Conservation (phyloP, 2,329 filamentous ascomycete genomes). For the Epichloe amarillans region DNA sequence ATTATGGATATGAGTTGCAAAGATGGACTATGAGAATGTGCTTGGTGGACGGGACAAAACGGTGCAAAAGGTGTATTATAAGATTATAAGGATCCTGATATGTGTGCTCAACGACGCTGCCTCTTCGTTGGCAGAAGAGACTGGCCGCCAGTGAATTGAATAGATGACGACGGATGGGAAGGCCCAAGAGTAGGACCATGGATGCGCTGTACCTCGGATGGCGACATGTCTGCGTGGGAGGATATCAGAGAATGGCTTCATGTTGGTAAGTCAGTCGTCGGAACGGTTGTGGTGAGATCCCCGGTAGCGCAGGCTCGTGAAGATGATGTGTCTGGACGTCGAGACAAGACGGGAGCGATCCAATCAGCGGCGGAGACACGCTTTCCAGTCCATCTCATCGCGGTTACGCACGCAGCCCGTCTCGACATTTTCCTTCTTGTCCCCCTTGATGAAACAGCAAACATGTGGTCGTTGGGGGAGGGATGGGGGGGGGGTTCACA, state of each 20-base stretch:
- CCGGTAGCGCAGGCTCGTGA: not conserved
- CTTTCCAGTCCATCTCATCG: not conserved
- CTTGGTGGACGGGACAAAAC: not conserved
- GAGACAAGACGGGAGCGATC: not conserved
- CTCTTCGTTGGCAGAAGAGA: not conserved
- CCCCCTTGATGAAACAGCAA: conserved; percentile 2
- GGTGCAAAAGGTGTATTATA: not conserved
- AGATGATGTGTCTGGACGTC: not conserved
- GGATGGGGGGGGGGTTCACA: not conserved
- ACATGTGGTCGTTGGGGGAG: not conserved
- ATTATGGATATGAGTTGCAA: not conserved
- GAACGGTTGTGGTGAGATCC: not conserved
- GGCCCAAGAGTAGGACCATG: conserved; percentile 1
- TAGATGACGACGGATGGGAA: not conserved
- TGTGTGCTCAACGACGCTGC: not conserved
- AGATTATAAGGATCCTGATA: not conserved
- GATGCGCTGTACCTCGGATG: conserved; percentile 2
- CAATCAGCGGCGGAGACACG: not conserved
- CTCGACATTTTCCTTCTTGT: not conserved
- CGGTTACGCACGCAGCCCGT: not conserved
- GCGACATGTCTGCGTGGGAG: not conserved
- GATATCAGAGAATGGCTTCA: not conserved
- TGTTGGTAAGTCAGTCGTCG: not conserved
- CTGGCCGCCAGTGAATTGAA: not conserved
- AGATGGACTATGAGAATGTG: not conserved